A percentile compares a stretch with the other conserved stretches of the same genome.
These are phyloP conservation scores for Penicillium frequentans DNA, from an alignment of 2,329 filamentous ascomycete genomes.

Conservation along the genomic window DNA sequence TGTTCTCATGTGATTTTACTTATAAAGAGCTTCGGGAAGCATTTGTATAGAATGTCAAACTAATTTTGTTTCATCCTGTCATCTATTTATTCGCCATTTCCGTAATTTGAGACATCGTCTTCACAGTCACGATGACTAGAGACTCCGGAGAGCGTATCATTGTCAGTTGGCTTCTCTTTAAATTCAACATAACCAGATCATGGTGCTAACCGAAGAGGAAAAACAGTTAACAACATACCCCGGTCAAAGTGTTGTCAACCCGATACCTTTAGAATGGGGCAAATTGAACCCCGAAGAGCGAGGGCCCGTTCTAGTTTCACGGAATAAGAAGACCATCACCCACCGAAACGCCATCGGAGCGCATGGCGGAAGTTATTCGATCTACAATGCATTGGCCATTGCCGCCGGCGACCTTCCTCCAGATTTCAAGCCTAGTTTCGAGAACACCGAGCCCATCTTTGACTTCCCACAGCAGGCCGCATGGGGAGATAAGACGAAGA, in stretches of 20 bases:
- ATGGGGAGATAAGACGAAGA: conserved; percentile 89
- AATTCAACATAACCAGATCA: not conserved
- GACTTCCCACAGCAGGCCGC: conserved; percentile 84
- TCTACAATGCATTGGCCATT: conserved; percentile 91
- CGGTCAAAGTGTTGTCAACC: conserved; percentile 50
- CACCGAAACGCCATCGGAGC: conserved; percentile 60
- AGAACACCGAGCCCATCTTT: conserved; percentile 86
- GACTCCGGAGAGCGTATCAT: conserved; percentile 1
- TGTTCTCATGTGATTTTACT: not conserved
- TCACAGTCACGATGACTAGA: not conserved
- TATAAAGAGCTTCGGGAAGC: not conserved
- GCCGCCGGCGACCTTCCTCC: conserved; percentile 84
- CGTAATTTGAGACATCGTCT: not conserved
- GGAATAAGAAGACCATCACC: conserved; percentile 31
- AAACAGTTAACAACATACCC: conserved; percentile 70
- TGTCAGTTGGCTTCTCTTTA: not conserved
- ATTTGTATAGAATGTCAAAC: not conserved
- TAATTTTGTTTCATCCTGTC: not conserved
- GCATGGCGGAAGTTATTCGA: conserved; percentile 88
- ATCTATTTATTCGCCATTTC: not conserved
- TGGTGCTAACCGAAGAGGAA: not conserved
- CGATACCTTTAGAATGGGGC: conserved; percentile 1
- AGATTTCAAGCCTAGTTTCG: conserved; percentile 76
- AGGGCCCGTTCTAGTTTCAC: conserved; percentile 81
- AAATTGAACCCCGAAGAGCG: conserved; percentile 41